phyloP scores from a whole-genome alignment of 495 filamentous ascomycete species.

The Jackrogersella minutella region DNA sequence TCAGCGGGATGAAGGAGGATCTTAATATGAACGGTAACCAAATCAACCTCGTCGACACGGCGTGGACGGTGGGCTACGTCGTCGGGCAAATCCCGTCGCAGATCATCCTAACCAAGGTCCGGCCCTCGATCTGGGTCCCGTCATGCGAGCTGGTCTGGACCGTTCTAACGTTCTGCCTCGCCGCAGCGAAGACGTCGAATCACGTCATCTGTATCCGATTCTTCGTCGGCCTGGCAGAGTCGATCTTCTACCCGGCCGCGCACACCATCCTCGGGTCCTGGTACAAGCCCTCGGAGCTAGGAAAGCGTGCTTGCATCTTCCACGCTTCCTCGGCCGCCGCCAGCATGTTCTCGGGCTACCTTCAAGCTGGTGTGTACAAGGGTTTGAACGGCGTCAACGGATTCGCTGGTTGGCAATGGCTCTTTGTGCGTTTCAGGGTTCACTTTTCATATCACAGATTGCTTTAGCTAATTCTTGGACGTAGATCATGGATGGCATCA shows the following conservation, averaged over 20 bases:
- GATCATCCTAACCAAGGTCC: conserved; percentile 54
- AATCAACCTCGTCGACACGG: conserved; percentile 41
- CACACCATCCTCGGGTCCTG: conserved; percentile 45
- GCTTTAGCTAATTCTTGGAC: neutral
- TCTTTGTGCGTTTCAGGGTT: conserved; percentile 45
- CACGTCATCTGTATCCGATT: conserved; percentile 51
- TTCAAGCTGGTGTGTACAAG: conserved; percentile 58
- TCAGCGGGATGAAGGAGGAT: conserved; percentile 50
- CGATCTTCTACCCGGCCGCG: conserved; percentile 50
- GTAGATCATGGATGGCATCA: conserved; percentile 55
- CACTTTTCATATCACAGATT: neutral
- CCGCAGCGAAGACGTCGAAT: conserved; percentile 41
- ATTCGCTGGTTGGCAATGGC: conserved; percentile 61
- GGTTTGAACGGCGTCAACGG: conserved; percentile 55
- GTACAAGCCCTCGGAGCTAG: conserved; percentile 43
- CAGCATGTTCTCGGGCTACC: conserved; percentile 49
- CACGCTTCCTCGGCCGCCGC: conserved; percentile 47
- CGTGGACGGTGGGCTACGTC: conserved; percentile 51
- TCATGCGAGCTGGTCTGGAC: conserved; percentile 50
- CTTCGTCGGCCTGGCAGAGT: conserved; percentile 57
- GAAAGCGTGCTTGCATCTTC: conserved; percentile 49
- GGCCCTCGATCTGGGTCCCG: conserved; percentile 56
- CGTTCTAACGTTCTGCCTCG: conserved; percentile 46
- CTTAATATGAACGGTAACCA: conserved; percentile 45
- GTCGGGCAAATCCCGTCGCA: conserved; percentile 50